These are phyloP conservation scores for Wickerhamiella sorbophila DNA, from an alignment of 805 yeast genomes.

Conservation along the genomic window DNA sequence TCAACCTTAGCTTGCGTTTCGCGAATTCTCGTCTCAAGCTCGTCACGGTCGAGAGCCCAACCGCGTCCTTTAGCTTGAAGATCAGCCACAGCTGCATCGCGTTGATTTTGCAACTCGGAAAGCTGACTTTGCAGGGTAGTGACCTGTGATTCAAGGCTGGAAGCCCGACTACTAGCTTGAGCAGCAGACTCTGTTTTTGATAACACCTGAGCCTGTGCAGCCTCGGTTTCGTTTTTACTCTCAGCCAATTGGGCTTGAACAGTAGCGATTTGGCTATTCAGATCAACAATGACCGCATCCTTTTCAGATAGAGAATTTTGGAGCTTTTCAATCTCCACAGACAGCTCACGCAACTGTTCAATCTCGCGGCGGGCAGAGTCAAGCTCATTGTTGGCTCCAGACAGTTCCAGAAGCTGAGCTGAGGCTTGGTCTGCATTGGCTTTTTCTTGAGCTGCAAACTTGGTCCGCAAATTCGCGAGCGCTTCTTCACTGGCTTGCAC, in stretches of 20 bases:
- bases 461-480: neutral
- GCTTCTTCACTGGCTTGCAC: neutral
- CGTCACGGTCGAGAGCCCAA: neutral
- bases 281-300: neutral
- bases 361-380: neutral
- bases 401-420: neutral
- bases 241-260: neutral
- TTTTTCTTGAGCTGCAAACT: neutral
- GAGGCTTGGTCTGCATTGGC: neutral
- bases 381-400: neutral
- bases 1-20: neutral
- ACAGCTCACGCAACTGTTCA: neutral
- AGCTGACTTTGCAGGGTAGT: slow-evolving; percentile 3
- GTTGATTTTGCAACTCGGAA: neutral
- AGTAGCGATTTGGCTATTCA: neutral
- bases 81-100: neutral
- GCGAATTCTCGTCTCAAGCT: neutral
- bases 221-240: neutral
- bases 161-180: neutral
- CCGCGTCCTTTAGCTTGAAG: neutral
- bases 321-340: neutral
- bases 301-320: neutral
- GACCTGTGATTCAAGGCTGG: neutral
- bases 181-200: neutral
- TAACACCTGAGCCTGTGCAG: neutral